Evolutionary conservation across 345 rosid genomes (phyloP).

Genomic region (Melaleuca quinquenervia): DNA sequence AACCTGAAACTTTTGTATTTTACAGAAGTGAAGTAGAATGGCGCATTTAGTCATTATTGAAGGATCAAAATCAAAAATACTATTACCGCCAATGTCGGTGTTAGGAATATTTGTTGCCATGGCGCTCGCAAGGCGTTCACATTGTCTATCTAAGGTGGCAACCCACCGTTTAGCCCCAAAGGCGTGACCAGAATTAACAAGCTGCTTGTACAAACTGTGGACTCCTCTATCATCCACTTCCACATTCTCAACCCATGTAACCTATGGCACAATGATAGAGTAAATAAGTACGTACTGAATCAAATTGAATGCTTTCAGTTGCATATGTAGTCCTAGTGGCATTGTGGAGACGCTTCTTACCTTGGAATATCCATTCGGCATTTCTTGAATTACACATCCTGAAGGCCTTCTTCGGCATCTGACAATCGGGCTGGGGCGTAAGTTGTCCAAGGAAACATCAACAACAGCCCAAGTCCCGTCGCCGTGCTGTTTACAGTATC

Average conservation of each 20-base stretch:
- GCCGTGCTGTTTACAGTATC: slow-evolving; percentile 67
- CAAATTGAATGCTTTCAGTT: neutral
- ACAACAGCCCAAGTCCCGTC: slow-evolving; percentile 92
- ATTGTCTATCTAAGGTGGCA: slow-evolving; percentile 64
- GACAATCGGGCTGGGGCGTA: slow-evolving; percentile 32
- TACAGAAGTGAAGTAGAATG: neutral
- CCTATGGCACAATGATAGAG: slow-evolving; percentile 21
- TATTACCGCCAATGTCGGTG: slow-evolving; percentile 41
- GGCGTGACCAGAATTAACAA: slow-evolving; percentile 56
- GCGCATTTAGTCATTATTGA: neutral
- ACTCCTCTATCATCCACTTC: slow-evolving; percentile 76
- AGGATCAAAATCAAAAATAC: neutral
- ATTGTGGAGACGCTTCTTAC: slow-evolving; percentile 12
- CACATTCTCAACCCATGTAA: slow-evolving; percentile 92
- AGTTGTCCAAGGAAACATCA: slow-evolving; percentile 76
- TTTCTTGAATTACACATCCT: slow-evolving; percentile 77
- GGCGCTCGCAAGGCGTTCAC: slow-evolving; percentile 70
- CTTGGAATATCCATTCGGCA: slow-evolving; percentile 72
- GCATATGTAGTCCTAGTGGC: neutral
- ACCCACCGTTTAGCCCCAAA: slow-evolving; percentile 93
- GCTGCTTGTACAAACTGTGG: slow-evolving; percentile 48
- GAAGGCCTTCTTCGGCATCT: slow-evolving; percentile 79
- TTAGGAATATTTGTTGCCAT: slow-evolving; percentile 46
- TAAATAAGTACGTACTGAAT: neutral
- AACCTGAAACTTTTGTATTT: neutral